Percentiles rank a stretch among this genome's conserved stretches.
Evolutionary conservation across 2,329 filamentous ascomycete genomes (phyloP).

Genomic region (Sporothrix schenckii): DNA sequence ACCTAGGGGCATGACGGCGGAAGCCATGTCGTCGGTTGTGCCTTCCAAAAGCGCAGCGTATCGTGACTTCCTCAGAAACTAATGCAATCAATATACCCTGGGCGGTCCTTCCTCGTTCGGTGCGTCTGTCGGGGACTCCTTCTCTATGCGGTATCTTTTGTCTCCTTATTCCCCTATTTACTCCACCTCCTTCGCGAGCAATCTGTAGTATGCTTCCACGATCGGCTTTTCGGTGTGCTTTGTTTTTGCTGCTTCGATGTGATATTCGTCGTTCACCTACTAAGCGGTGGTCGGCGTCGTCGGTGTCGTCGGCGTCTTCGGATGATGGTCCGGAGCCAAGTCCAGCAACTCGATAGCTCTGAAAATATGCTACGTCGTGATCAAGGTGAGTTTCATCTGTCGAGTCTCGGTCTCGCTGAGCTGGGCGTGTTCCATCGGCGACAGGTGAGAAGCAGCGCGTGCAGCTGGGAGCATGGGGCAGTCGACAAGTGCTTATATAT

Average conservation of each 20-base stretch:
- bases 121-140: neutral
- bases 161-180: constrained; percentile 3
- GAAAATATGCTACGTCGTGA: neutral
- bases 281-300: neutral
- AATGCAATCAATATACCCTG: neutral
- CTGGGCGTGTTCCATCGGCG: constrained; percentile 8
- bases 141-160: neutral
- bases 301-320: neutral
- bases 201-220: neutral
- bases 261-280: constrained; percentile 1
- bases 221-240: neutral
- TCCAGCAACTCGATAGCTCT: neutral
- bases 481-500: constrained; percentile 2
- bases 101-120: neutral
- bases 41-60: neutral
- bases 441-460: constrained; percentile 7
- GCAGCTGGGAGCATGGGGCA: neutral
- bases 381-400: constrained; percentile 4
- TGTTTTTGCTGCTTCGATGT: neutral
- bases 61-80: neutral
- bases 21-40: constrained; percentile 2
- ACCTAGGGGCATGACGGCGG: neutral
- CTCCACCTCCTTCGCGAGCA: neutral
- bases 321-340: neutral
- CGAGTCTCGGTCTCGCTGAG: neutral